Percentiles rank a stretch among this genome's conserved stretches.
Conservation (phyloP, 2,329 filamentous ascomycete species). For the Aureobasidium sp. region DNA sequence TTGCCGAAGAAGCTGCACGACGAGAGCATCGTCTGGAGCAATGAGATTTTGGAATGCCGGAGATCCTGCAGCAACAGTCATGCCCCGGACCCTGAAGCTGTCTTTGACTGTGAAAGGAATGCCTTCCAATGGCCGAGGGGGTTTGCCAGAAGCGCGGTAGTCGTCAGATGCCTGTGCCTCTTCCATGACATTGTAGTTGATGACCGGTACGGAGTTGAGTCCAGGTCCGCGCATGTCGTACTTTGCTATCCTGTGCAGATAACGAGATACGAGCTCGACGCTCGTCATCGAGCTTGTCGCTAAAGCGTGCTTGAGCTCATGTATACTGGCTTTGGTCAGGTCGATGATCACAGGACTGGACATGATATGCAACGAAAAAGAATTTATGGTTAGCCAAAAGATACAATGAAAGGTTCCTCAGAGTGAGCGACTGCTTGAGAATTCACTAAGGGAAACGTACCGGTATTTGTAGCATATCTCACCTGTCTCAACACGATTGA, state of each 20-base stretch:
- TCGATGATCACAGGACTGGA: no score
- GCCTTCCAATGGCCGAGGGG: constrained; percentile 43
- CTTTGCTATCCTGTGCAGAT: not conserved
- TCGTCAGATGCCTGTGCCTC: constrained; percentile 44
- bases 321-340: no score
- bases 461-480: no score
- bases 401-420: no score
- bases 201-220: constrained; percentile 44
- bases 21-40: constrained; percentile 47
- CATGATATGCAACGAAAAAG: no score
- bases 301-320: no score
- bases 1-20: constrained; percentile 40
- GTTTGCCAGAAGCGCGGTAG: constrained; percentile 33
- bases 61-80: constrained; percentile 49
- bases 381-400: no score
- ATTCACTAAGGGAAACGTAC: no score
- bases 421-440: no score
- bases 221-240: constrained; percentile 39
- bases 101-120: constrained; percentile 55
- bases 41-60: constrained; percentile 47
- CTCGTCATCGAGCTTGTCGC: not conserved
- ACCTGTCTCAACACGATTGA: no score
- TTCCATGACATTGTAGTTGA: constrained; percentile 41
- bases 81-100: constrained; percentile 47
- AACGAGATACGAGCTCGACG: not conserved